These are phyloP conservation scores for Taiwanofungus camphoratus DNA, from an alignment of 1,284 basidiomycete species.

Conservation along the genomic window DNA sequence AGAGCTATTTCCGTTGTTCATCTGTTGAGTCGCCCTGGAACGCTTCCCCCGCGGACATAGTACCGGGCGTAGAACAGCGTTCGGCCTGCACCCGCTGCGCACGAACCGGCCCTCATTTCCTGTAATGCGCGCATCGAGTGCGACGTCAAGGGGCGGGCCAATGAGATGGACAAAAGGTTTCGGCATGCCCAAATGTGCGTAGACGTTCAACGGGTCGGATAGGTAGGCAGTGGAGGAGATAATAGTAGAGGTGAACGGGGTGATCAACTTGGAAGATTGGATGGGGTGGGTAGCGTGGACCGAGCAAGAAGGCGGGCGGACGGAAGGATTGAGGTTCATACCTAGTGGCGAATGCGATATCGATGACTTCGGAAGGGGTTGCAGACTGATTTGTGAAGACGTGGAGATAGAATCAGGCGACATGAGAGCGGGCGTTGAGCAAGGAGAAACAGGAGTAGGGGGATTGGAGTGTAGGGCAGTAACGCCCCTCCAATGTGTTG, in stretches of 20 bases:
- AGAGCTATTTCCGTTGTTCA: conserved; percentile 7
- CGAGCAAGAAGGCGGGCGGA: conserved; percentile 46
- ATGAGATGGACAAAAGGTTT: conserved; percentile 79
- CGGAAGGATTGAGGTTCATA: conserved; percentile 32
- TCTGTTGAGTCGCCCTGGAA: not conserved
- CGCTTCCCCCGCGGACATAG: conserved; percentile 41
- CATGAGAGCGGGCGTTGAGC: conserved; percentile 29
- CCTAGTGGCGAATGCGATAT: conserved; percentile 33
- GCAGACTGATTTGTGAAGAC: conserved; percentile 27
- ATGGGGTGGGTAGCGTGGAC: conserved; percentile 45
- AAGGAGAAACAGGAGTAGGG: conserved; percentile 26
- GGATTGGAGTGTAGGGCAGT: conserved; percentile 46
- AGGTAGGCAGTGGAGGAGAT: conserved; percentile 60
- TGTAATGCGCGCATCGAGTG: conserved; percentile 79
- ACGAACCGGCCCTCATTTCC: conserved; percentile 75
- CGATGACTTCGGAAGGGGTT: conserved; percentile 30
- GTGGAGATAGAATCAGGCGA: conserved; percentile 22
- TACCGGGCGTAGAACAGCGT: conserved; percentile 80
- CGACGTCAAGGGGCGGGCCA: conserved; percentile 75
- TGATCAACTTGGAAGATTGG: conserved; percentile 42
- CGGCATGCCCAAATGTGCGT: conserved; percentile 67
- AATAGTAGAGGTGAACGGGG: conserved; percentile 52
- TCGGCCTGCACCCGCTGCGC: conserved; percentile 84
- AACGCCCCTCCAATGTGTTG: conserved; percentile 62
- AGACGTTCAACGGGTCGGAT: conserved; percentile 61